phyloP scores from a whole-genome alignment of 345 rosid genomes.

The Salix viminalis region DNA sequence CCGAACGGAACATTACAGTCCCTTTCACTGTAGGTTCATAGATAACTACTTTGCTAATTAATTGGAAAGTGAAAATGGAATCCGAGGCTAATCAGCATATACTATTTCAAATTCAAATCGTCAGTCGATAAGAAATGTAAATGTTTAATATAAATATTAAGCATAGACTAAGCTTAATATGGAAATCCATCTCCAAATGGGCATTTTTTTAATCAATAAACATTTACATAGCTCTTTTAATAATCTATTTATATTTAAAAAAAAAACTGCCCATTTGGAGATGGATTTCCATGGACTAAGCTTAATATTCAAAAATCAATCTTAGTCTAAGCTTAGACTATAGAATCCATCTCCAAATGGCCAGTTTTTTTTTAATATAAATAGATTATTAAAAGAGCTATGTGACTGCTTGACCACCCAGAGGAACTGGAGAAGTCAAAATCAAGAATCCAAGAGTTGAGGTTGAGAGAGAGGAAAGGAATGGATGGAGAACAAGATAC shows the following conservation, averaged over 20 bases:
- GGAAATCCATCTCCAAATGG: not conserved
- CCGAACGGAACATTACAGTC: not conserved
- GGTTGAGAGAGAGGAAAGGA: not conserved
- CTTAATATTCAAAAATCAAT: no score
- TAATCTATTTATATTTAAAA: not conserved
- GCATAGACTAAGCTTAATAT: no score
- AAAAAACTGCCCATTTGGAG: not conserved
- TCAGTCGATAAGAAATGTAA: no score
- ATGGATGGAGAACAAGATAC: not conserved
- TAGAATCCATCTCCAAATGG: not conserved
- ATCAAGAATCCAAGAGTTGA: not conserved
- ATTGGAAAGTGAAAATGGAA: not conserved
- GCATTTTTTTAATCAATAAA: not conserved
- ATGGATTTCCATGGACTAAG: no score
- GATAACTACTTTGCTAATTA: not conserved
- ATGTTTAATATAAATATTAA: no score
- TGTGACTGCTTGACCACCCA: not conserved
- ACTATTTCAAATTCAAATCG: not conserved
- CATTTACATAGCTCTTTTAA: no score
- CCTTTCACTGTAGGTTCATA: not conserved
- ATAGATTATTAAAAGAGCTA: no score
- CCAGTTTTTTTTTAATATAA: not conserved
- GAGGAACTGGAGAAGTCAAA: not conserved
- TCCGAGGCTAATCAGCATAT: not conserved
- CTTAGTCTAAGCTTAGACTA: no score